Conservation (phyloP, 2,329 filamentous ascomycete species). For the Colletotrichum tanaceti region DNA sequence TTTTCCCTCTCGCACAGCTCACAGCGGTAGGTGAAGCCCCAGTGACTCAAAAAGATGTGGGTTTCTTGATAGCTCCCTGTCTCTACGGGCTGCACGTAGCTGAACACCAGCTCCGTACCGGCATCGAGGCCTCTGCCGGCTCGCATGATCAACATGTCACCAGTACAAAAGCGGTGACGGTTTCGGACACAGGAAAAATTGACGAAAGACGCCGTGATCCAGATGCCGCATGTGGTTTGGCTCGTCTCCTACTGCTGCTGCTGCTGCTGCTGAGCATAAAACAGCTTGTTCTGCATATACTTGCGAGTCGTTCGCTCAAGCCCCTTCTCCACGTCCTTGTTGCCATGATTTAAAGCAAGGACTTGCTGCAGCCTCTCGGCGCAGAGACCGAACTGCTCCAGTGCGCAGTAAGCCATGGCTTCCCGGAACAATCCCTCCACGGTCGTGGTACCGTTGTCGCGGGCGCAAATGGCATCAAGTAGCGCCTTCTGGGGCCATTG, state of each 20-base stretch:
- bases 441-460: conserved; percentile 39
- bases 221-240: conserved; percentile 56
- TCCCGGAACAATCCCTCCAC: conserved; percentile 60
- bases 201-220: conserved; percentile 60
- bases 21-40: conserved; percentile 58
- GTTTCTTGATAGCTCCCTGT: conserved; percentile 46
- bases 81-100: conserved; percentile 49
- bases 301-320: conserved; percentile 42
- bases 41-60: conserved; percentile 48
- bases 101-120: conserved; percentile 58
- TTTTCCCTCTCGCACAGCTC: conserved; percentile 50
- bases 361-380: conserved; percentile 51
- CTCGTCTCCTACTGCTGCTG: not conserved
- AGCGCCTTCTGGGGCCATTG: conserved; percentile 48
- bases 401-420: conserved; percentile 57
- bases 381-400: conserved; percentile 53
- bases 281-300: not conserved
- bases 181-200: conserved; percentile 66
- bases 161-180: conserved; percentile 61
- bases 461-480: conserved; percentile 44
- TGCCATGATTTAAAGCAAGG: conserved; percentile 49
- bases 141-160: conserved; percentile 64
- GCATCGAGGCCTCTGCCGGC: conserved; percentile 56
- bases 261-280: not conserved
- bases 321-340: conserved; percentile 46